These are phyloP conservation scores for Marchantia paleacea DNA, from an alignment of 225 moss, liverwort and hornwort species.

Conservation along the genomic window DNA sequence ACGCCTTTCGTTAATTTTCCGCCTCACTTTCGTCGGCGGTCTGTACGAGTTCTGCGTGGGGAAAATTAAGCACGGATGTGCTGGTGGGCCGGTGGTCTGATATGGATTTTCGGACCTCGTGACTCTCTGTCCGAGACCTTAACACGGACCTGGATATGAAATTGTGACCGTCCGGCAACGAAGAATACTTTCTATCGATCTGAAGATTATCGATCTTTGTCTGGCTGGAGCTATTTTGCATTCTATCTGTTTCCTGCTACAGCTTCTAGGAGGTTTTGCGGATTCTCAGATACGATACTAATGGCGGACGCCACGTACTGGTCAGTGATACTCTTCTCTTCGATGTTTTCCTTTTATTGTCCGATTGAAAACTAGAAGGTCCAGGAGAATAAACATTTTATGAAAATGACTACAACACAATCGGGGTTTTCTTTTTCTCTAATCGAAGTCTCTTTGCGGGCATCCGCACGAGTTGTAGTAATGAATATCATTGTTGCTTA, in stretches of 20 bases:
- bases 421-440: too few relatives aligned
- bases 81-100: background rate
- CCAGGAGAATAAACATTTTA: background rate
- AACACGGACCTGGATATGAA: background rate
- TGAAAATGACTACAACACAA: too few relatives aligned
- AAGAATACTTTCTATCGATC: background rate
- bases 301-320: slow-evolving; percentile 24
- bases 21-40: background rate
- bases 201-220: background rate
- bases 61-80: background rate
- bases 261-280: background rate
- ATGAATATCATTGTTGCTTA: background rate
- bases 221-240: background rate
- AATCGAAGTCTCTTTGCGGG: background rate
- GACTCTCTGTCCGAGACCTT: background rate
- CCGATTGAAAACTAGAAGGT: background rate
- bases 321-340: slow-evolving; percentile 9
- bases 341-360: background rate
- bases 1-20: background rate
- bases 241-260: background rate
- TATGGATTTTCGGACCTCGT: background rate
- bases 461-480: background rate
- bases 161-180: background rate
- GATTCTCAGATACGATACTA: background rate
- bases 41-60: background rate